These are phyloP conservation scores for Verticillium zaregamsianum DNA, from an alignment of 2,329 filamentous ascomycete genomes.

Conservation along the genomic window DNA sequence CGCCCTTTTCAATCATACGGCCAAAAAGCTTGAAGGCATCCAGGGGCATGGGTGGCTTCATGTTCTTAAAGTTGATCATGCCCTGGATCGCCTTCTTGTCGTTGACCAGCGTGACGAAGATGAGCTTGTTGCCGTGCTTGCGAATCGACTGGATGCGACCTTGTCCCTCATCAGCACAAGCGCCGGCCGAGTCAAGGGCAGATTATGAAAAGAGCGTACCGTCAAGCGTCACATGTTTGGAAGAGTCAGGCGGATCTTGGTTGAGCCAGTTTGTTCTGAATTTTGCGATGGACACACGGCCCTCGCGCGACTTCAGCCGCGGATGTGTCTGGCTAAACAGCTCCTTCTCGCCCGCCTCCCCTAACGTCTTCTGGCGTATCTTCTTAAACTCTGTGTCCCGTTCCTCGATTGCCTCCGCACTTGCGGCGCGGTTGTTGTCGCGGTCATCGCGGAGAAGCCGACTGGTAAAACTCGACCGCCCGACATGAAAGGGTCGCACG, in stretches of 20 bases:
- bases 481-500: conserved; percentile 7
- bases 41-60: conserved; percentile 26
- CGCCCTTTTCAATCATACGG: conserved; percentile 70
- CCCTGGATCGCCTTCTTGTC: conserved; percentile 71
- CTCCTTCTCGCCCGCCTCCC: conserved; percentile 4
- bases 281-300: conserved; percentile 8
- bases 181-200: conserved; percentile 11
- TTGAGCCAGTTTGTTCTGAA: conserved; percentile 8
- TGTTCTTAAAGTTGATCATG: conserved; percentile 62
- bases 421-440: background rate
- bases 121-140: conserved; percentile 68
- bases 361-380: conserved; percentile 5
- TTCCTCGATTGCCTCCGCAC: background rate
- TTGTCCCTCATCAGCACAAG: conserved; percentile 27
- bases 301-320: conserved; percentile 9
- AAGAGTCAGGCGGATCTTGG: background rate
- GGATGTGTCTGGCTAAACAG: conserved; percentile 11
- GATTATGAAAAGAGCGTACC: conserved; percentile 14
- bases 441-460: conserved; percentile 5
- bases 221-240: conserved; percentile 15
- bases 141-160: conserved; percentile 74
- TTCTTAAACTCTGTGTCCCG: conserved; percentile 10
- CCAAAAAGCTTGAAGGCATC: conserved; percentile 55
- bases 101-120: conserved; percentile 79
- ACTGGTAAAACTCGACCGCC: conserved; percentile 7